Base-by-base conservation (phyloP, 2,329 filamentous ascomycete species). In the Cladophialophora exuberans region DNA sequence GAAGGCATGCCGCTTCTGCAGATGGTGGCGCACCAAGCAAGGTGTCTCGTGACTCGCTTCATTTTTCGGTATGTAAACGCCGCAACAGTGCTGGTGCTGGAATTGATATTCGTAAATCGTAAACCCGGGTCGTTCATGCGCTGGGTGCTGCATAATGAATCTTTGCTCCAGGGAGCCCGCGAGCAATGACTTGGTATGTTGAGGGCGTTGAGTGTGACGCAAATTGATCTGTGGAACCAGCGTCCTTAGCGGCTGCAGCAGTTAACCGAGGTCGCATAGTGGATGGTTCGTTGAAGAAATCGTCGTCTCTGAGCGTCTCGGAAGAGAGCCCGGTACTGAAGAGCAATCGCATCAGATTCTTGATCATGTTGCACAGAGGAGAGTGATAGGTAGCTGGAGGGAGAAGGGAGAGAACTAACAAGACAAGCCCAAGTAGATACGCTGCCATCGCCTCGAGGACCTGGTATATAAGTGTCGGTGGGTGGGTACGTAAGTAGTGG, bases 211-310 rank as follows among this genome's bases (percentile, higher is more conserved):
- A 31, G 10, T 15, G 49, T n/a, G 47, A 17, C 2, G 28, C 25
- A 4, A 33, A 17, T 6, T 52, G 52, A 25, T 44, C 20, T 13
- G 31, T n/a, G 22, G 52, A 20, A 43, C 51, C 20, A 5, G 50
- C 35, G 28, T 52, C 51, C 13, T 39, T 28, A 41, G 56, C 54
- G n/a, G 43, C 53, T 18, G 54, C 58, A 17, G 60, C 59, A 28
- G 56, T 63, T 42, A 61, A 38, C 23, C 28, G 56, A 13, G 54
- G 56, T 39, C 59, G 51, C 48, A 62, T 48, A 15, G 56, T 59
- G 15, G 61, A 63, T 23, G 58, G 58, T 31, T 63, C 61, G 28
- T 59, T 50, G 53, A 60, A 63, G 44, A 63, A 63, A 28, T 56
- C 56, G 33, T 58, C 53, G 18, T 63, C 59, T 15, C 31, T 18